phyloP scores from a whole-genome alignment of 2,329 filamentous ascomycete genomes.

The Curvularia sp. region DNA sequence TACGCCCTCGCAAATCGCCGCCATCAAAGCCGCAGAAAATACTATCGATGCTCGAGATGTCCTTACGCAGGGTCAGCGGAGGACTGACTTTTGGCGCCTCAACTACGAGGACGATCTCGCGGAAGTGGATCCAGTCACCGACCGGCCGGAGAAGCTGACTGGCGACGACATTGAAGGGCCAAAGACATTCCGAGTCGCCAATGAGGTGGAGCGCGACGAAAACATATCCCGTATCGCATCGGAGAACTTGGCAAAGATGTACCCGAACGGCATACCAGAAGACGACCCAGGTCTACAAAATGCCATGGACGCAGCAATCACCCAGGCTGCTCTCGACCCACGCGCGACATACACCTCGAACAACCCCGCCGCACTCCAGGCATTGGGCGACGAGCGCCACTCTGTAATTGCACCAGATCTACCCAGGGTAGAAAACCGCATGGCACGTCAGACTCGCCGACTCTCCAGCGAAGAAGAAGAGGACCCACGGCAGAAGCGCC shows the following conservation, averaged over 20 bases:
- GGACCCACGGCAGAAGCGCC: slow-evolving; percentile 57
- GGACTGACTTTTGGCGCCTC: slow-evolving; percentile 74
- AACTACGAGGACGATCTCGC: slow-evolving; percentile 79
- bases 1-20: slow-evolving; percentile 79
- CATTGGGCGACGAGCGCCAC: slow-evolving; percentile 56
- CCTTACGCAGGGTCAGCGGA: slow-evolving; percentile 72
- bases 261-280: slow-evolving; percentile 46
- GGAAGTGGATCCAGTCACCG: slow-evolving; percentile 76
- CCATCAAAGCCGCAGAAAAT: slow-evolving; percentile 80
- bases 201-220: slow-evolving; percentile 42
- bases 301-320: slow-evolving; percentile 42
- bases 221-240: slow-evolving; percentile 42
- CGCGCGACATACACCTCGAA: slow-evolving; percentile 57
- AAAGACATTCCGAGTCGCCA: slow-evolving; percentile 37
- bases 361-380: slow-evolving; percentile 57
- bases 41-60: slow-evolving; percentile 78
- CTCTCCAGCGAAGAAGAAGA: slow-evolving; percentile 49
- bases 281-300: slow-evolving; percentile 36
- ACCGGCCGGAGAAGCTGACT: slow-evolving; percentile 58
- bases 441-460: slow-evolving; percentile 45
- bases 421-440: slow-evolving; percentile 53
- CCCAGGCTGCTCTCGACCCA: slow-evolving; percentile 50
- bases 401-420: slow-evolving; percentile 59
- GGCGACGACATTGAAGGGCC: slow-evolving; percentile 31
- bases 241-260: slow-evolving; percentile 47